Conservation (phyloP, 768 basidiomycete species). For the Trametes coccinea region DNA sequence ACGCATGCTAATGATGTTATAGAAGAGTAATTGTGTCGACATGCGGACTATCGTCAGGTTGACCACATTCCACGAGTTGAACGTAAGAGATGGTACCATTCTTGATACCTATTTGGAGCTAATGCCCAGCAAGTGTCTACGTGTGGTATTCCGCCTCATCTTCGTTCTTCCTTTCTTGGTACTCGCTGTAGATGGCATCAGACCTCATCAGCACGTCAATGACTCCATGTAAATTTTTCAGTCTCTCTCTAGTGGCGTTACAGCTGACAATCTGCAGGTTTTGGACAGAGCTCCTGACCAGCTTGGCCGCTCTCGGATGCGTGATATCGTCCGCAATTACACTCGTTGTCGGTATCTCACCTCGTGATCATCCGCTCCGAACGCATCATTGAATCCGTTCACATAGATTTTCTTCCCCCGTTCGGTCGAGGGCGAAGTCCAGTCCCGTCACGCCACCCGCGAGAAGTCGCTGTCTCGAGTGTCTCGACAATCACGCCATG, state of each 20-base stretch:
- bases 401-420: slow-evolving; percentile 82
- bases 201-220: slow-evolving; percentile 63
- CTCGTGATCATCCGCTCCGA: background rate
- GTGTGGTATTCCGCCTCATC: slow-evolving; percentile 70
- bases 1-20: background rate
- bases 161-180: slow-evolving; percentile 67
- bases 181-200: slow-evolving; percentile 68
- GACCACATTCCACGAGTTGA: slow-evolving; percentile 80
- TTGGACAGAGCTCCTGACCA: slow-evolving; percentile 56
- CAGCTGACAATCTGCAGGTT: slow-evolving; percentile 18
- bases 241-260: background rate
- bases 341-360: slow-evolving; percentile 52
- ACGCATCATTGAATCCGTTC: too few relatives aligned
- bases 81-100: slow-evolving; percentile 47
- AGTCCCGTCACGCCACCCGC: slow-evolving; percentile 25
- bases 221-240: slow-evolving; percentile 45
- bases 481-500: background rate
- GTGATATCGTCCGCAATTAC: slow-evolving; percentile 73
- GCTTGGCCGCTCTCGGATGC: slow-evolving; percentile 59
- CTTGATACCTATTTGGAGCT: too few relatives aligned
- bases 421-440: slow-evolving; percentile 40
- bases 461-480: slow-evolving; percentile 18
- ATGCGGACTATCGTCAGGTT: slow-evolving; percentile 64
- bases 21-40: slow-evolving; percentile 68
- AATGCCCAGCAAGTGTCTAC: slow-evolving; percentile 51